Percentiles rank a stretch among this genome's conserved stretches.
phyloP scores from a whole-genome alignment of 1,284 basidiomycete species.

The Rhodotorula sp. region DNA sequence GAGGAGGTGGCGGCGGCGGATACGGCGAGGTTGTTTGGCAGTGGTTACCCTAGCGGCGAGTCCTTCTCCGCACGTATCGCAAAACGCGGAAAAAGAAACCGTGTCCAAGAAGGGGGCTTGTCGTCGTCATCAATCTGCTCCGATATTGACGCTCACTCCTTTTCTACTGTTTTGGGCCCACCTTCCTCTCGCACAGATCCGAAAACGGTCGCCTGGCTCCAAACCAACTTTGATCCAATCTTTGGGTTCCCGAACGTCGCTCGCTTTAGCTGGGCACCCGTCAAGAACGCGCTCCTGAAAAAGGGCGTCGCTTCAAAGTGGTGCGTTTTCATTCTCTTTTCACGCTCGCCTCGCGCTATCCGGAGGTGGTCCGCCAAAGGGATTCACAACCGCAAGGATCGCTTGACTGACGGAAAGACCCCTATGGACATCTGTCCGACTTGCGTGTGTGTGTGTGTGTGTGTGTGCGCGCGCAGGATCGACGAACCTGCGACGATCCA shows the following conservation, averaged over 20 bases:
- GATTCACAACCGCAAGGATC: too few relatives aligned
- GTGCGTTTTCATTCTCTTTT: conserved; percentile 53
- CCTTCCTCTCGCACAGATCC: conserved; percentile 62
- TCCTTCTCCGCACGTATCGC: not conserved
- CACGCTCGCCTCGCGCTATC: too few relatives aligned
- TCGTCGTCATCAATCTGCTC: not conserved
- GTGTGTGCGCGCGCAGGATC: conserved; percentile 13
- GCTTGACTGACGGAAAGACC: too few relatives aligned
- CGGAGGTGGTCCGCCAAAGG: too few relatives aligned
- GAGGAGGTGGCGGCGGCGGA: conserved; percentile 14
- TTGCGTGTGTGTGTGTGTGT: too few relatives aligned
- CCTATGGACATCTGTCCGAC: too few relatives aligned
- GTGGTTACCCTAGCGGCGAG: conserved; percentile 80
- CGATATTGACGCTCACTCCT: too few relatives aligned
- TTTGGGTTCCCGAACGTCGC: conserved; percentile 91
- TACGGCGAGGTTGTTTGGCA: conserved; percentile 59
- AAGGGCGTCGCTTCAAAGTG: conserved; percentile 73
- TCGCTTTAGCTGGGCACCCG: conserved; percentile 93
- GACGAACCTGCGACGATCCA: conserved; percentile 38
- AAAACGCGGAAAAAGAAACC: not conserved
- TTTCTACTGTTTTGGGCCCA: not conserved
- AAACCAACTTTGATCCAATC: conserved; percentile 71
- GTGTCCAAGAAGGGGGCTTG: not conserved
- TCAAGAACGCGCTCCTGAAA: conserved; percentile 82
- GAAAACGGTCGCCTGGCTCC: conserved; percentile 84